A percentile compares a stretch with the other conserved stretches of the same genome.
phyloP scores from a whole-genome alignment of 805 yeast genomes.

The Sungouiella blattae region DNA sequence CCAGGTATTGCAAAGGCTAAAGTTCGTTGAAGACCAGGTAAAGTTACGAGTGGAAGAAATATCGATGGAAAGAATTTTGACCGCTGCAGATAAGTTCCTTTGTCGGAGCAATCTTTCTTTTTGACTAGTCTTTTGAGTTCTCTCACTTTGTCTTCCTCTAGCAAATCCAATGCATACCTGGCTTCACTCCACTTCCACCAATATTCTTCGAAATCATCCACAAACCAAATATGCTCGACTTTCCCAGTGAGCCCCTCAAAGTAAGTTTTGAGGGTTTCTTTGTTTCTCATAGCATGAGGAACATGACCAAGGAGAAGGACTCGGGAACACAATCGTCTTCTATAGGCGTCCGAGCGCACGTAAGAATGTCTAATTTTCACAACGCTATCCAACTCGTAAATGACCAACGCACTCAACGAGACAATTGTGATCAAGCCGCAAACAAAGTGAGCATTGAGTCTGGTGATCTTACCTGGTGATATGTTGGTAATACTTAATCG shows the following conservation, averaged over 20 bases:
- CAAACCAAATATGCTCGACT: conserved; percentile 57
- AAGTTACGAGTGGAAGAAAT: conserved; percentile 12
- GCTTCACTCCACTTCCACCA: conserved; percentile 20
- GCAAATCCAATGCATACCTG: conserved; percentile 20
- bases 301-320: conserved; percentile 45
- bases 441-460: conserved; percentile 61
- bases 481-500: conserved; percentile 68
- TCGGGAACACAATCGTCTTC: conserved; percentile 22
- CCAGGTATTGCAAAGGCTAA: conserved; percentile 28
- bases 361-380: conserved; percentile 46
- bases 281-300: conserved; percentile 31
- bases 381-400: conserved; percentile 52
- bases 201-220: conserved; percentile 29
- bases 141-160: conserved; percentile 27
- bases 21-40: conserved; percentile 21
- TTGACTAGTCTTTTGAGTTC: conserved; percentile 36
- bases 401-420: conserved; percentile 54
- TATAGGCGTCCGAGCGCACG: conserved; percentile 27
- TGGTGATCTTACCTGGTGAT: conserved; percentile 45
- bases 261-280: conserved; percentile 20
- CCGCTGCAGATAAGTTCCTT: too few species aligned
- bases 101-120: too few species aligned
- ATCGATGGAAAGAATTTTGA: conserved; percentile 20
- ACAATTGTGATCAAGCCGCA: conserved; percentile 52
- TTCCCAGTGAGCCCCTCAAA: conserved; percentile 50